Conservation (phyloP, 202 grass and related monocot species). For the Brachypodium distachyon region DNA sequence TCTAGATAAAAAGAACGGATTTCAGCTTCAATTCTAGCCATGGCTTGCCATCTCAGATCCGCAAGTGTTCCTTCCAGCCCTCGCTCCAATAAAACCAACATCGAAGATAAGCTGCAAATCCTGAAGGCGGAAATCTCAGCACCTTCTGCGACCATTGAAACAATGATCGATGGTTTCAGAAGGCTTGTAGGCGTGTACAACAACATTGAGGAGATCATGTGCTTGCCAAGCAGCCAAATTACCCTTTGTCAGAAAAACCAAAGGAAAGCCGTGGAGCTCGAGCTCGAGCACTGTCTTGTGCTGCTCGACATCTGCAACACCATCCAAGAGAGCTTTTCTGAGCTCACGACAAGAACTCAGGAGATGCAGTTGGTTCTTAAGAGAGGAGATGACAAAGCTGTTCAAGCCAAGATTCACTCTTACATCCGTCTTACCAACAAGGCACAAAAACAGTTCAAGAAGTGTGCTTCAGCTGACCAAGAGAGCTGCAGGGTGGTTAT, state of each 20-base stretch:
- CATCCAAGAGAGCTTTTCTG: slow-evolving; percentile 34
- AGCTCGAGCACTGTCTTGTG: slow-evolving; percentile 34
- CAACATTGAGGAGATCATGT: slow-evolving; percentile 36
- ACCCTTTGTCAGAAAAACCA: slow-evolving; percentile 14
- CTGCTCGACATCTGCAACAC: slow-evolving; percentile 38
- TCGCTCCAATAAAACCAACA: slow-evolving; percentile 16
- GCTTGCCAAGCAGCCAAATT: slow-evolving; percentile 30
- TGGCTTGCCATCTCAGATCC: slow-evolving; percentile 52
- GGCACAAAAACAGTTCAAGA: slow-evolving; percentile 27
- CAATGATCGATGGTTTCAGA: slow-evolving; percentile 25
- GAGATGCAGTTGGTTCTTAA: slow-evolving; percentile 23
- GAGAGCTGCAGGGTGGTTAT: slow-evolving; percentile 4
- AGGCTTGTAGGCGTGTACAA: slow-evolving; percentile 25
- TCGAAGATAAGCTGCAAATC: slow-evolving; percentile 34
- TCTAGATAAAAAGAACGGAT: background rate
- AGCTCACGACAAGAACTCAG: slow-evolving; percentile 30
- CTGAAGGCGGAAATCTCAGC: slow-evolving; percentile 27
- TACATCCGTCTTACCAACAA: slow-evolving; percentile 31
- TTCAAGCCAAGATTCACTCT: slow-evolving; percentile 18
- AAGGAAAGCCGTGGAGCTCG: slow-evolving; percentile 38
- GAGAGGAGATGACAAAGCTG: slow-evolving; percentile 21
- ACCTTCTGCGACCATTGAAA: slow-evolving; percentile 13
- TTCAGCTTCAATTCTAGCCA: background rate
- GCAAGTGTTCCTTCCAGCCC: slow-evolving; percentile 31
- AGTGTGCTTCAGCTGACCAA: slow-evolving; percentile 11